phyloP scores from a whole-genome alignment of 2,329 filamentous ascomycete species.

The Magnaporthiopsis rhizophila region DNA sequence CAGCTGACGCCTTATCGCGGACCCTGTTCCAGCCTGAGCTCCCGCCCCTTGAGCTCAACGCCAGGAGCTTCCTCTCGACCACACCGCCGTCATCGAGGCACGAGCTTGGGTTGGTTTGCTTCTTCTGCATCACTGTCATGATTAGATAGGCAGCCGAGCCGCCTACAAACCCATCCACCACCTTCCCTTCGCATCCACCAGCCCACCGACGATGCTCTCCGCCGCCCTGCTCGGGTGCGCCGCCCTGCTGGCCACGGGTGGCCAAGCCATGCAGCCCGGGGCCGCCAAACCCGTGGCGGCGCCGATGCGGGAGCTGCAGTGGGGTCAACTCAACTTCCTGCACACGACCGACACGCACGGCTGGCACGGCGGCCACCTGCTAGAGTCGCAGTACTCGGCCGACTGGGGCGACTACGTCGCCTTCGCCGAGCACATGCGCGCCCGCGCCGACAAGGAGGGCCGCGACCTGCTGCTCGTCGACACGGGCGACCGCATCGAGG shows the following conservation, averaged over 20 bases:
- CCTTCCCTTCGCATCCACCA: neutral
- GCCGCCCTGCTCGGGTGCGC: constrained; percentile 26
- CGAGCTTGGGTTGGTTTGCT: neutral
- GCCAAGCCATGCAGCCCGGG: constrained; percentile 58
- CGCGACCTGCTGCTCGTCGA: constrained; percentile 88
- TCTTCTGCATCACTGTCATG: neutral
- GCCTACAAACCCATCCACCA: neutral
- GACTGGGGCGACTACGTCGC: constrained; percentile 99
- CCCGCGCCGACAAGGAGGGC: constrained; percentile 68
- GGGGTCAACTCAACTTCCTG: constrained; percentile 96
- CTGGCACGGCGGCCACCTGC: constrained; percentile 88
- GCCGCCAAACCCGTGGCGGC: constrained; percentile 71
- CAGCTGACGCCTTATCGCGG: neutral
- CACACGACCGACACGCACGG: constrained; percentile 95
- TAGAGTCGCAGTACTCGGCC: constrained; percentile 89
- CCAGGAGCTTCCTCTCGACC: too few species aligned
- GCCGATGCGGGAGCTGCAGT: constrained; percentile 75
- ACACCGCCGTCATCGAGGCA: neutral
- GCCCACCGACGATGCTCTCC: constrained; percentile 3
- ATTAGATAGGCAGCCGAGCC: neutral
- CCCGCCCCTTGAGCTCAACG: too few species aligned
- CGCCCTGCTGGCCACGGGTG: constrained; percentile 27
- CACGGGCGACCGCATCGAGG: constrained; percentile 86
- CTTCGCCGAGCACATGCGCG: constrained; percentile 75
- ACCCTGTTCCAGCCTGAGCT: neutral